Evolutionary conservation across 2,329 filamentous ascomycete genomes (phyloP), one percentile per base, ranked within the genome.

Genomic region (Ceratocystis huliohia): DNA sequence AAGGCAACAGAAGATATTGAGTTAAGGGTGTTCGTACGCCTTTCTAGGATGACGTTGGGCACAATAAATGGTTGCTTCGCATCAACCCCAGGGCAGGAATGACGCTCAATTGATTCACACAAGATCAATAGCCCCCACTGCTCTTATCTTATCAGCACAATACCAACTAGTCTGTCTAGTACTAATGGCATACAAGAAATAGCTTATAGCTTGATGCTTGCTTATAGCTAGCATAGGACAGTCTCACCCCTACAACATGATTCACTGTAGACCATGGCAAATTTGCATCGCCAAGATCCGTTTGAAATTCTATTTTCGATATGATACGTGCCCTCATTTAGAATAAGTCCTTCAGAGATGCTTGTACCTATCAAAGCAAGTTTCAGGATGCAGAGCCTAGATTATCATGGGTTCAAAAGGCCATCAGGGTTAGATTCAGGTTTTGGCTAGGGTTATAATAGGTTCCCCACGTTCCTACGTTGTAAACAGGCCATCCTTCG

Each of bases 401-500:
- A 28, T 56, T 15, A 7, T 56, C 20, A 28, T 25, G 50, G 50
- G 22, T 1, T 30, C 22, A 13, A n/a, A 30, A 41, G 37, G 10
- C 1, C 17, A 2, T 5, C 53, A 57, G 53, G 53, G 53, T 57
- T 57, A 57, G 1, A 13, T 4, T 22, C 25, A 7, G 25, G 25
- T 1, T 15, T 17, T 10, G 1, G 1, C 25, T 57, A 57, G 53
- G 53, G 53, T 57, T 28, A 30, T 0, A 1, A 57, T 3, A 5
- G 37, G 37, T 4, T 57, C 53, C 50, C 53, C 53, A 57, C 53
- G 20, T 57, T 41, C 53, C 53, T 17, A 33, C 25, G 22, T 28
- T 57, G 53, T 57, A 30, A 57, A 57, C 53, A 57, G 22, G 25
- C 13, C 53, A 57, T 57, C 53, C 53, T 57, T 57, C 53, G 53